Conservation (phyloP, 1,284 basidiomycete species). For the Ceratobasidium sp. region DNA sequence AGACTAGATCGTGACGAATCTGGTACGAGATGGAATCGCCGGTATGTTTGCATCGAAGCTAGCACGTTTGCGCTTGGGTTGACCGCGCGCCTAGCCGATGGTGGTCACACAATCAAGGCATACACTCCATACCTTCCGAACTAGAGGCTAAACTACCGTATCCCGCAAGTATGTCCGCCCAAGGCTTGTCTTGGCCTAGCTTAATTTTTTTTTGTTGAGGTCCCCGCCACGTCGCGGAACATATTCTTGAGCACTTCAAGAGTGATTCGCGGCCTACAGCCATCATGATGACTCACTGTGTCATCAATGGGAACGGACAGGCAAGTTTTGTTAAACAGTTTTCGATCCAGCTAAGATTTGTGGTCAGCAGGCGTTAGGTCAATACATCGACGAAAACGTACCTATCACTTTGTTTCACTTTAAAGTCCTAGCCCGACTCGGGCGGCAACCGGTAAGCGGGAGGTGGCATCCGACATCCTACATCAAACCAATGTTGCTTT, state of each 20-base stretch:
- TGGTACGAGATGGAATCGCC: conserved; percentile 31
- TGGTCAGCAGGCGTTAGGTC: conserved; percentile 6
- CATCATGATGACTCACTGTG: conserved; percentile 38
- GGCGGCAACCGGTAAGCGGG: conserved; percentile 36
- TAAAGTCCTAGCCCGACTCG: conserved; percentile 32
- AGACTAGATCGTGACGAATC: conserved; percentile 38
- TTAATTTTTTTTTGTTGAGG: not conserved
- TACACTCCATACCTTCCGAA: conserved; percentile 31
- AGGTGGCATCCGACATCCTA: not conserved
- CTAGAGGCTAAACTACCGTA: conserved; percentile 37
- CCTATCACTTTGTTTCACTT: conserved; percentile 39
- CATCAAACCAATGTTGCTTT: not conserved
- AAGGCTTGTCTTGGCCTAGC: not conserved
- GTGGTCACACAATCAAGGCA: conserved; percentile 37
- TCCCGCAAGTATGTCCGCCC: conserved; percentile 14
- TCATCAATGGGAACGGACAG: conserved; percentile 35
- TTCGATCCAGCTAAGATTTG: not conserved
- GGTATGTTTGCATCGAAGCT: conserved; percentile 1
- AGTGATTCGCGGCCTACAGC: conserved; percentile 27
- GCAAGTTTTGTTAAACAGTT: not conserved
- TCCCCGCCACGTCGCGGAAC: conserved; percentile 34
- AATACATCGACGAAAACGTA: conserved; percentile 37
- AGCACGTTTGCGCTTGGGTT: not conserved
- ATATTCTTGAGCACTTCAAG: conserved; percentile 40
- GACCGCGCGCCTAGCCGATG: conserved; percentile 6